Base-by-base conservation (phyloP, 2,329 filamentous ascomycete species). In the Harringtonia aguacate region DNA sequence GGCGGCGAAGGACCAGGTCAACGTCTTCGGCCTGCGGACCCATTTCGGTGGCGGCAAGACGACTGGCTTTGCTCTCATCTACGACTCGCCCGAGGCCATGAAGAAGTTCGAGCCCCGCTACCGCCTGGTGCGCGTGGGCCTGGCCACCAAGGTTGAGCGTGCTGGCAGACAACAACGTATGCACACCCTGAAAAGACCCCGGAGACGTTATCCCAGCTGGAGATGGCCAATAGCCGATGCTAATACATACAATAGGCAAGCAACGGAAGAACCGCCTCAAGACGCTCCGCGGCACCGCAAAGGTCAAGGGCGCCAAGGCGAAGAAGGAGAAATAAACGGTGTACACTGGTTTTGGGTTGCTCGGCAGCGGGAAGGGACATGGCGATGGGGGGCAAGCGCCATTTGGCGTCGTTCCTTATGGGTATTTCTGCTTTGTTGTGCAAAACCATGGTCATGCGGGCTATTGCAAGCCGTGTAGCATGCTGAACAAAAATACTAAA, bases 61-160 rank as follows among this genome's bases (percentile, higher is more conserved):
- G 70, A 97, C 90, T 57, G 92, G 92, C 62, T 98, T 98, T 68
- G 92, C 88, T 57, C 87, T 97, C 63, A 79, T 98, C 76, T 98
- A 98, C 81, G 92, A 98, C 74, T 94, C 86, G 57, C 75, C 81
- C 66, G 92, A 98, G 79, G 87, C 89, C 62, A 83, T 98, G 83
- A 95, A 95, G 86, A 97, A 97, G 76, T 98, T 97, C 72, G 92
- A 98, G 82, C 92, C 92, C 62, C 84, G 84, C 73, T 95, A 95
- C 84, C 84, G 92, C 72, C 81, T 95, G 60, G 80, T 98, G 69
- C 82, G 92, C 59, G 86, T 95, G 66, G 92, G 90, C 66, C 77
- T 86, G 60, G 90, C 87, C 64, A 78, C 70, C 69, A 97, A 97
- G 86, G 78, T 87, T 69, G 92, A 98, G 85, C 90, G 89, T 77